Conservation (phyloP, 371 early-diverging fungal genomes). For the Parasitella parasitica region DNA sequence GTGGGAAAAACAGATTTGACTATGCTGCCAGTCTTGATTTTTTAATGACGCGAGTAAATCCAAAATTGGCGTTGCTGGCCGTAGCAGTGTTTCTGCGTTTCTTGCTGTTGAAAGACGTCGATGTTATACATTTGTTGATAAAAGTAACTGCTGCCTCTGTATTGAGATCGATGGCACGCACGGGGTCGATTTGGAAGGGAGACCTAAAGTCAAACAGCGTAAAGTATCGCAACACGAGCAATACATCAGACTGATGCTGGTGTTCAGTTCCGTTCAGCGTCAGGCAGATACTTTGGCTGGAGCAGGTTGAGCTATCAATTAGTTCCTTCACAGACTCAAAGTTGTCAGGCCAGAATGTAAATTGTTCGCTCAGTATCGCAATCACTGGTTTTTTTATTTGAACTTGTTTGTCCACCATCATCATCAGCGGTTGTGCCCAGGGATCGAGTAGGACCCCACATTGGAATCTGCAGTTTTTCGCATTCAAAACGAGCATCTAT, state of each 20-base stretch:
- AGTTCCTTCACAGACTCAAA: slow-evolving; percentile 28
- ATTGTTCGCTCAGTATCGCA: slow-evolving; percentile 36
- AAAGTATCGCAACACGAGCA: slow-evolving; percentile 22
- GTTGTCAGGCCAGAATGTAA: slow-evolving; percentile 33
- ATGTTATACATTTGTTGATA: slow-evolving; percentile 11
- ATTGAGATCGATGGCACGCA: slow-evolving; percentile 21
- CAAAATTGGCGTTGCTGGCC: neutral
- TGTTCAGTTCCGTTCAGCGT: slow-evolving; percentile 22
- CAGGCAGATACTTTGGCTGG: slow-evolving; percentile 6
- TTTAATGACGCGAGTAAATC: slow-evolving; percentile 5
- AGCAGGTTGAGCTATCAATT: slow-evolving; percentile 4
- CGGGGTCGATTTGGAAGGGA: slow-evolving; percentile 28
- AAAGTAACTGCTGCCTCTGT: slow-evolving; percentile 18
- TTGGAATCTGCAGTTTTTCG: slow-evolving; percentile 23
- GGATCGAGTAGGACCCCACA: slow-evolving; percentile 49
- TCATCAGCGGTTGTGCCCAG: slow-evolving; percentile 39
- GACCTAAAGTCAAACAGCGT: slow-evolving; percentile 25
- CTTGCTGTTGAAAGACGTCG: neutral
- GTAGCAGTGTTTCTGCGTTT: neutral
- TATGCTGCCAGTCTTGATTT: neutral
- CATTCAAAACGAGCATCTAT: slow-evolving; percentile 21
- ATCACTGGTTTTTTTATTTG: slow-evolving; percentile 36
- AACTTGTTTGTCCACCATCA: slow-evolving; percentile 5
- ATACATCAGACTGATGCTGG: slow-evolving; percentile 24
- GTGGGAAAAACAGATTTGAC: neutral